Evolutionary conservation across 768 basidiomycete species (phyloP).

Genomic region (Auricularia heimuer): DNA sequence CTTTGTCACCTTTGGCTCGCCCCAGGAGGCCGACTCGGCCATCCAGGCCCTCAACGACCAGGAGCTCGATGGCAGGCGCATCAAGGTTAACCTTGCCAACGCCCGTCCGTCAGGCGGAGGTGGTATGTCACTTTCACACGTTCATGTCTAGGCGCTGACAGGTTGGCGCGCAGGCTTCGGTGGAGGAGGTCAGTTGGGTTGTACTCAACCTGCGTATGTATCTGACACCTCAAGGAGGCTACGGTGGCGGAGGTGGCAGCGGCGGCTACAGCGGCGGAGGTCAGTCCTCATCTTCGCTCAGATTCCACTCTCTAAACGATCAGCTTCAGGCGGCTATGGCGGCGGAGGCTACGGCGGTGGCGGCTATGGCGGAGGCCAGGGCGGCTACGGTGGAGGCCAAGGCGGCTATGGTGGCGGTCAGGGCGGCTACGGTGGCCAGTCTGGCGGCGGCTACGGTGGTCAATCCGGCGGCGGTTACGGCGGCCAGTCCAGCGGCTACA

Average conservation of each 20-base stretch:
- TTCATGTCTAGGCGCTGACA: neutral
- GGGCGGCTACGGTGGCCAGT: slow-evolving; percentile 17
- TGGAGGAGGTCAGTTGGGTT: neutral
- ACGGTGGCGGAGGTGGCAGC: slow-evolving; percentile 25
- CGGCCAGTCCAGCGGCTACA: slow-evolving; percentile 16
- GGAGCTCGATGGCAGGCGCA: slow-evolving; percentile 85
- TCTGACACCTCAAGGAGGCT: neutral
- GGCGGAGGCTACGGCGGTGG: slow-evolving; percentile 32
- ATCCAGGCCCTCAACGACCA: slow-evolving; percentile 75
- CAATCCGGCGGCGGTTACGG: slow-evolving; percentile 6
- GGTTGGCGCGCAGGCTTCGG: neutral
- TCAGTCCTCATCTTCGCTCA: slow-evolving; percentile 60
- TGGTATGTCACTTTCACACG: slow-evolving; percentile 7
- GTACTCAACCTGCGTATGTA: neutral
- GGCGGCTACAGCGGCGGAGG: slow-evolving; percentile 85
- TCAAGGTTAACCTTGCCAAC: slow-evolving; percentile 81
- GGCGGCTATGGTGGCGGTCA: slow-evolving; percentile 18
- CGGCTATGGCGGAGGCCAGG: slow-evolving; percentile 15
- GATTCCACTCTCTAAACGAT: slow-evolving; percentile 44
- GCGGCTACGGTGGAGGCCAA: slow-evolving; percentile 23
- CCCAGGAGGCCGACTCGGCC: slow-evolving; percentile 63
- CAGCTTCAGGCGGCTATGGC: slow-evolving; percentile 33
- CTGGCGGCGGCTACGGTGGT: slow-evolving; percentile 7
- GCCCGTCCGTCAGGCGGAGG: slow-evolving; percentile 49
- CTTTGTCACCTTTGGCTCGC: slow-evolving; percentile 69